These are phyloP conservation scores for Pichia scutulata DNA, from an alignment of 805 yeast genomes.

Conservation along the genomic window DNA sequence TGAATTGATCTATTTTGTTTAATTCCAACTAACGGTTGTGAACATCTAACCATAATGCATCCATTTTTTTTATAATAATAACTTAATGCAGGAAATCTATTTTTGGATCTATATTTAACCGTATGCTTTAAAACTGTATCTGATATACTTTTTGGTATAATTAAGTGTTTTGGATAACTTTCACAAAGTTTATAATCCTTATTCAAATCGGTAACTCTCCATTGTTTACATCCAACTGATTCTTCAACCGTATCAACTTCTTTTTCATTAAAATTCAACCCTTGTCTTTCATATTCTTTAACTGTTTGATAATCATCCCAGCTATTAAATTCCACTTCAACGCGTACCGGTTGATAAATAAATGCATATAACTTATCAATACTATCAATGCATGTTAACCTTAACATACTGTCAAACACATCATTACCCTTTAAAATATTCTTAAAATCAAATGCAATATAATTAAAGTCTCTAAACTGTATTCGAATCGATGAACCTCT, in stretches of 20 bases:
- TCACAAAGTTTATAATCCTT: conserved; percentile 56
- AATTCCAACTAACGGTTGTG: conserved; percentile 90
- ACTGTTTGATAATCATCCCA: conserved; percentile 65
- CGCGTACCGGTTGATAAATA: conserved; percentile 64
- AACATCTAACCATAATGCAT: conserved; percentile 76
- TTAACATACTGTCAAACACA: conserved; percentile 65
- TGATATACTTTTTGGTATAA: conserved; percentile 71
- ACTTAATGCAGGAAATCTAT: conserved; percentile 73
- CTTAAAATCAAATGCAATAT: conserved; percentile 66
- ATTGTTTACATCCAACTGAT: conserved; percentile 25
- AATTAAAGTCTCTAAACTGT: conserved; percentile 79
- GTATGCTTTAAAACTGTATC: conserved; percentile 82
- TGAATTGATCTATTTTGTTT: conserved; percentile 84
- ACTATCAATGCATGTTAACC: conserved; percentile 48
- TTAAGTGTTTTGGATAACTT: conserved; percentile 62
- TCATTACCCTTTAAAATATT: conserved; percentile 54
- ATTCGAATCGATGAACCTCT: conserved; percentile 53
- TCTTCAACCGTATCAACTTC: background rate
- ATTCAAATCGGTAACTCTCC: conserved; percentile 71
- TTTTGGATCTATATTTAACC: conserved; percentile 76
- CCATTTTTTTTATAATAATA: conserved; percentile 65
- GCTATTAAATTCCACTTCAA: conserved; percentile 57
- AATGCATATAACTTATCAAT: conserved; percentile 70
- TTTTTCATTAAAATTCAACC: conserved; percentile 26
- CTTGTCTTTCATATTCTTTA: conserved; percentile 70